A percentile compares a stretch with the other conserved stretches of the same genome.
phyloP scores from a whole-genome alignment of 2,329 filamentous ascomycete genomes.

The Beauveria scarabaeidicola region DNA sequence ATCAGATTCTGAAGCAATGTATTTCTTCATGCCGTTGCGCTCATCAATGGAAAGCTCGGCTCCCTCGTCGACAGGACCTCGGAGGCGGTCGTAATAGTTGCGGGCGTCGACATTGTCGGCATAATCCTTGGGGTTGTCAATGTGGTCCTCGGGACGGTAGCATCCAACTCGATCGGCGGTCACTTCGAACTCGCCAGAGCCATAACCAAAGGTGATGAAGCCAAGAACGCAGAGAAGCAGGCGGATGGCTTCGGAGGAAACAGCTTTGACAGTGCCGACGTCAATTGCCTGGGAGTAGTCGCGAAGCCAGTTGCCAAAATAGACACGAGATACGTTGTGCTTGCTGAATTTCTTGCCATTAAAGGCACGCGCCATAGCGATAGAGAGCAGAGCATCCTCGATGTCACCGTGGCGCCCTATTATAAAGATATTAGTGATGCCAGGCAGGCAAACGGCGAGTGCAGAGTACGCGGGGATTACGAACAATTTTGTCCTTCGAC shows the following conservation, averaged over 20 bases:
- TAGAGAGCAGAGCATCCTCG: conserved; percentile 75
- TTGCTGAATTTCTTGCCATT: conserved; percentile 76
- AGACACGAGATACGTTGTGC: conserved; percentile 78
- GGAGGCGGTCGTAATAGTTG: conserved; percentile 70
- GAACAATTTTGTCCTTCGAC: conserved; percentile 76
- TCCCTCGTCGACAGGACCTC: conserved; percentile 70
- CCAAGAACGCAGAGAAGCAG: conserved; percentile 82
- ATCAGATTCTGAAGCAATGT: conserved; percentile 77
- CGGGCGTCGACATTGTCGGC: conserved; percentile 82
- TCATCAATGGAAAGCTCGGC: conserved; percentile 73
- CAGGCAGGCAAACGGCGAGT: neutral
- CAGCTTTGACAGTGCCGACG: conserved; percentile 83
- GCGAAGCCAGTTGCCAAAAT: conserved; percentile 92
- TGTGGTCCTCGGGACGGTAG: conserved; percentile 64
- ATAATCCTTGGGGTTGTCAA: conserved; percentile 75
- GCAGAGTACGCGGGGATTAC: conserved; percentile 19
- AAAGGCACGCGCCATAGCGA: conserved; percentile 48
- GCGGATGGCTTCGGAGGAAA: conserved; percentile 83
- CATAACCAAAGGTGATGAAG: conserved; percentile 68
- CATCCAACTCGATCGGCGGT: conserved; percentile 67
- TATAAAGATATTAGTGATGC: conserved; percentile 11
- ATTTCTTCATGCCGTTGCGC: conserved; percentile 76
- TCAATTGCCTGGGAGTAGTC: conserved; percentile 95
- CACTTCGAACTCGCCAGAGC: conserved; percentile 72
- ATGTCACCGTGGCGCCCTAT: conserved; percentile 81